Evolutionary conservation across 202 grass and related monocot genomes (phyloP).

Genomic region (Alloteropsis angusta): DNA sequence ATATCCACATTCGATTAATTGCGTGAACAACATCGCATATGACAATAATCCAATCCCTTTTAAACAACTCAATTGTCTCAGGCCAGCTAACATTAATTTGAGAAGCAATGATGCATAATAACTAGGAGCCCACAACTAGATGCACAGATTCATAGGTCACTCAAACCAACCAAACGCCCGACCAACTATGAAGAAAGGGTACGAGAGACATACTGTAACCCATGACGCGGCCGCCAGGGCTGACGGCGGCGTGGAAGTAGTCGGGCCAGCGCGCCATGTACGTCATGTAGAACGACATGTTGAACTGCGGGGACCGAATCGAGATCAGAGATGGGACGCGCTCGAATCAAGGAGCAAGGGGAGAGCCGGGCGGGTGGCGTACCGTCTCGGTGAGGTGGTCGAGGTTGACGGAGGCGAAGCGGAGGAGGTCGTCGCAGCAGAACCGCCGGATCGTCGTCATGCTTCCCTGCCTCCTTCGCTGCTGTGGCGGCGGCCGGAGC

Average conservation of each 20-base stretch:
- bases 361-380: not conserved
- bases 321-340: not conserved
- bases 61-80: not conserved
- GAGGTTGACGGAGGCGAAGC: constrained; percentile 74
- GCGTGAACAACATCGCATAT: not conserved
- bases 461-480: not conserved
- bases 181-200: not conserved
- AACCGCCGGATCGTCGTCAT: constrained; percentile 96
- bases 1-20: not conserved
- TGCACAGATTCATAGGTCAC: not conserved
- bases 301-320: constrained; percentile 49
- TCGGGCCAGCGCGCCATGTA: constrained; percentile 97
- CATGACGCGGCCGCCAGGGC: constrained; percentile 71
- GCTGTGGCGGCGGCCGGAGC: not conserved
- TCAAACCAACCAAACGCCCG: not conserved
- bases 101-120: constrained; percentile 3
- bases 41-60: not conserved
- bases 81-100: constrained; percentile 10
- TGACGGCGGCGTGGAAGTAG: constrained; percentile 76
- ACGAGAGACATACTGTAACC: constrained; percentile 70
- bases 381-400: constrained; percentile 96
- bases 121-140: not conserved
- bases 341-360: not conserved
- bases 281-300: constrained; percentile 99
- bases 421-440: constrained; percentile 93